These are phyloP conservation scores for Quillaja saponaria DNA, from an alignment of 306 rosid genomes.

Conservation along the genomic window DNA sequence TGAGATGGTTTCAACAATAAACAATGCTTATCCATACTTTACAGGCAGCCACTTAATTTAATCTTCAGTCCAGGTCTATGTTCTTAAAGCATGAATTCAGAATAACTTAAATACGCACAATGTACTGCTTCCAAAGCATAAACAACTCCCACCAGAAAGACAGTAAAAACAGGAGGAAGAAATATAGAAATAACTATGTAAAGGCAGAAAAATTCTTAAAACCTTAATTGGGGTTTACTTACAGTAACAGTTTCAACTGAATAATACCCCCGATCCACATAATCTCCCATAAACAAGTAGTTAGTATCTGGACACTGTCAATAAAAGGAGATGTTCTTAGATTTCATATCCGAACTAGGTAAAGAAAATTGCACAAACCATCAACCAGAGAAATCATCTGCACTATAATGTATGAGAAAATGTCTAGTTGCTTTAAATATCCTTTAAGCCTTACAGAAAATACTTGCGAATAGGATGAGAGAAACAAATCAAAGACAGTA, in stretches of 20 bases:
- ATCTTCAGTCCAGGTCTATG: conserved; percentile 2
- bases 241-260: conserved; percentile 99
- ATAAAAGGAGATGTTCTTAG: conserved; percentile 25
- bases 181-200: neutral
- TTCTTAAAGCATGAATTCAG: conserved; percentile 16
- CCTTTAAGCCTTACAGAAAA: no score
- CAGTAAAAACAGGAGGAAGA: neutral
- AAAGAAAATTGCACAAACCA: no score
- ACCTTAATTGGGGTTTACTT: conserved; percentile 34
- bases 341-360: no score
- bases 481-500: neutral
- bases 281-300: conserved; percentile 99
- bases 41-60: neutral
- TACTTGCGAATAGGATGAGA: neutral
- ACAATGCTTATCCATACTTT: conserved; percentile 18
- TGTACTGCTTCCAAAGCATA: neutral
- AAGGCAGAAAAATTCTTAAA: conserved; percentile 3
- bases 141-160: no score
- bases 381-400: no score
- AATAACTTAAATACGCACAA: neutral
- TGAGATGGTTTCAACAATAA: neutral
- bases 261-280: conserved; percentile 98
- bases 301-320: conserved; percentile 97
- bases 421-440: no score
- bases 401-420: no score